phyloP scores from a whole-genome alignment of 225 moss, liverwort and hornwort species.

The Lunularia cruciata region DNA sequence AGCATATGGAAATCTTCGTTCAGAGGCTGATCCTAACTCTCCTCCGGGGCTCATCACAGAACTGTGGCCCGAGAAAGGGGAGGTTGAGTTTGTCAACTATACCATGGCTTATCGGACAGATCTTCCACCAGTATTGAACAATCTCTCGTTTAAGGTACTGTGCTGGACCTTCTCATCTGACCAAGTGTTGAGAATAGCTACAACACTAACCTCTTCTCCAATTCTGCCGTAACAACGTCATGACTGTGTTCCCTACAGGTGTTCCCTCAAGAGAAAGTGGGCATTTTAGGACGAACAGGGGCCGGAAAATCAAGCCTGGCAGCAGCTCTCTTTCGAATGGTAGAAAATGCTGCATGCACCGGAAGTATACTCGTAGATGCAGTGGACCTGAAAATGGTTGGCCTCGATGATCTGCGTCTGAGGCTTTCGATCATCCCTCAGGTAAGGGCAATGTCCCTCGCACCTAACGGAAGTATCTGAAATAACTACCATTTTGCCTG shows the following conservation, averaged over 20 bases:
- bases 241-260: conserved; percentile 4
- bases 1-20: conserved; percentile 63
- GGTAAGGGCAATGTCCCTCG: conserved; percentile 2
- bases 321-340: conserved; percentile 90
- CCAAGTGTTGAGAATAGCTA: no score
- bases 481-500: no score
- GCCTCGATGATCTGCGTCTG: conserved; percentile 85
- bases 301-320: conserved; percentile 94
- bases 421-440: conserved; percentile 90
- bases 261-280: conserved; percentile 74
- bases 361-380: conserved; percentile 79
- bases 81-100: conserved; percentile 75
- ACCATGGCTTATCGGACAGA: conserved; percentile 92
- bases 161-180: no score
- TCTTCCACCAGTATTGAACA: conserved; percentile 76
- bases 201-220: no score
- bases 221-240: no score
- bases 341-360: conserved; percentile 78
- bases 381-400: conserved; percentile 57
- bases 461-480: no score
- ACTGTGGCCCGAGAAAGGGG: conserved; percentile 80
- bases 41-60: conserved; percentile 74
- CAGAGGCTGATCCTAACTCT: conserved; percentile 73
- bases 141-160: conserved; percentile 73
- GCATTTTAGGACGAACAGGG: conserved; percentile 92